A percentile compares a stretch with the other conserved stretches of the same genome.
These are phyloP conservation scores for Fusarium nurragi DNA, from an alignment of 2,329 filamentous ascomycete genomes.

Conservation along the genomic window DNA sequence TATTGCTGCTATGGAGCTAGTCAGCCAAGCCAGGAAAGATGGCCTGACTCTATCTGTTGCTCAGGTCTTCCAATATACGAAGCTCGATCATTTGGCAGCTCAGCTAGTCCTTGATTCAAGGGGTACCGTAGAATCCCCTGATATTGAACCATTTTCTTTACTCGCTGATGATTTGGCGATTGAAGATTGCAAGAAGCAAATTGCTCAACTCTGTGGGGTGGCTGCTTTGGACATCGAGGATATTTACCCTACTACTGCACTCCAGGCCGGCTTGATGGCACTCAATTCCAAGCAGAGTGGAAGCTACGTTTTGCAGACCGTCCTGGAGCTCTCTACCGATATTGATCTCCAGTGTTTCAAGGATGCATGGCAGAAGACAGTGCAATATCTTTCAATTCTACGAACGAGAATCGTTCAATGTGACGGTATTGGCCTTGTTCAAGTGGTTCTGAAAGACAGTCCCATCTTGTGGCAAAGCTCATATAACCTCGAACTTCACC, in stretches of 20 bases:
- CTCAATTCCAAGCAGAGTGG: conserved; percentile 38
- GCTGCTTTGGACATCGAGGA: conserved; percentile 41
- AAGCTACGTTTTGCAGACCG: conserved; percentile 26
- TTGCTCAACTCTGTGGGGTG: neutral
- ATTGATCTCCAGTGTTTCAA: conserved; percentile 14
- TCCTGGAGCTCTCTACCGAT: conserved; percentile 8
- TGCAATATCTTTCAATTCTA: conserved; percentile 45
- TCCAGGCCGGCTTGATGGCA: conserved; percentile 51
- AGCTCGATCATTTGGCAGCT: neutral
- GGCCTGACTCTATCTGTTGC: conserved; percentile 8
- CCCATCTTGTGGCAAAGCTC: conserved; percentile 43
- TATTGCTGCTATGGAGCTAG: conserved; percentile 42
- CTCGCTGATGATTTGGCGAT: neutral
- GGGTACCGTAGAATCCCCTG: neutral
- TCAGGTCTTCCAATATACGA: conserved; percentile 14
- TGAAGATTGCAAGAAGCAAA: neutral
- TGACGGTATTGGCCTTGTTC: conserved; percentile 52
- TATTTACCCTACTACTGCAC: conserved; percentile 48
- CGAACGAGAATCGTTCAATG: conserved; percentile 59
- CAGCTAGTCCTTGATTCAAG: neutral
- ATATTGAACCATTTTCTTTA: neutral
- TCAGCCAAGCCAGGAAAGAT: conserved; percentile 3
- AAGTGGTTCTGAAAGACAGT: conserved; percentile 53
- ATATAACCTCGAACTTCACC: conserved; percentile 47
- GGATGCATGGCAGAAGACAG: conserved; percentile 21